Base-by-base conservation (phyloP, 768 basidiomycete species). In the Candolleomyces aberdarensis region DNA sequence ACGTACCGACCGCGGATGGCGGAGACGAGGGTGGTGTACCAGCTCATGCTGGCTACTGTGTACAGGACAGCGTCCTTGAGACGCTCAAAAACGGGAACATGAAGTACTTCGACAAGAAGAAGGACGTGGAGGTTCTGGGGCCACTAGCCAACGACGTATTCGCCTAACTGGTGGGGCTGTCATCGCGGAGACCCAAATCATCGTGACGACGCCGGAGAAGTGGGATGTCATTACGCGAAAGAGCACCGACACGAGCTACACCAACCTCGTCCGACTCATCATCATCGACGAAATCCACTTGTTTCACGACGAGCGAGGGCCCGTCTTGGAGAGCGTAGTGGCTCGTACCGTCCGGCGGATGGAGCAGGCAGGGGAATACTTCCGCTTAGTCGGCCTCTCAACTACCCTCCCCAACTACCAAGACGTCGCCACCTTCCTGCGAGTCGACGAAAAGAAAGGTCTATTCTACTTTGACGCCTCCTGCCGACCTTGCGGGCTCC, bases 221-320 rank as follows among this genome's bases (percentile, higher is more conserved):
- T 99, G 94, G 94, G 96, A 99, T 66, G 97, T 99, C 69, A 96
- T 99, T 71, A 98, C 96, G 5, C 89, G 97, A 67, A 99, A 99
- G 79, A 92, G 88, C 65, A 96, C 96, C 0, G 97, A 98, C 67
- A 95, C 93, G n/a, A 92, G 89, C 64, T 98, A 98, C 73, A 98
- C 95, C 51, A 98, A 97, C 70, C 87, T 98, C 56, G 96, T 98
- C 15, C 86, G 94, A 7, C 86, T 99, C 62, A 85, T 98, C 75
- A 98, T 98, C 71, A 92, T 99, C 64, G 96, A 99, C 70, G 97
- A 99, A 70, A 99, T 99, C 67, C 97, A 98, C 70, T 76, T 99
- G 15, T 79, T 99, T 15, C 97, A 98, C 71, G 97, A 99, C 68
- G 96, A 98, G 68, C 96, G 96, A 69, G 96, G 97, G 19, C 97